phyloP scores from a whole-genome alignment of 129 eudicot species.

The Pittosporum tobira region DNA sequence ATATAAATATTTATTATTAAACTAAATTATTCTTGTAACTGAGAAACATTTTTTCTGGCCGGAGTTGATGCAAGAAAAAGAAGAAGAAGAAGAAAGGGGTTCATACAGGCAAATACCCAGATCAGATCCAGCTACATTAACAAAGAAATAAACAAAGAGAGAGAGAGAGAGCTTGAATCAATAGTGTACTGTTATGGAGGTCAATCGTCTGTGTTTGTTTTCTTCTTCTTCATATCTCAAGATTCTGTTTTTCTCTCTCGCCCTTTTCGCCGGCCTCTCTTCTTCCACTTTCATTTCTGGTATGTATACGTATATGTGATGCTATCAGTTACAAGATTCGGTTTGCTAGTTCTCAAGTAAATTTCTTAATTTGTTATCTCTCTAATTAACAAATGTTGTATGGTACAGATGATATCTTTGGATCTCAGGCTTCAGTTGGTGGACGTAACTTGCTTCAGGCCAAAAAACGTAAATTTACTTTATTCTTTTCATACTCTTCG shows the following conservation, averaged over 20 bases:
- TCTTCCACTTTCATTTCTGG: conserved; percentile 44
- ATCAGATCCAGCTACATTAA: no score
- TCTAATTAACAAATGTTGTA: not conserved
- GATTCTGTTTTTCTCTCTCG: conserved; percentile 20
- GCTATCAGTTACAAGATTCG: not conserved
- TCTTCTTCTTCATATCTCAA: conserved; percentile 15
- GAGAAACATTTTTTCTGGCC: no score
- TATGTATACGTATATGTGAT: conserved; percentile 7
- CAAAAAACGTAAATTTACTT: conserved; percentile 19
- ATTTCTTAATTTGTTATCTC: not conserved
- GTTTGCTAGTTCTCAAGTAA: not conserved
- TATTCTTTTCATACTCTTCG: not conserved
- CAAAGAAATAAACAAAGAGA: no score
- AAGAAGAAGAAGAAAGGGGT: no score
- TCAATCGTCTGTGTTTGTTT: not conserved
- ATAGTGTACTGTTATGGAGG: conserved; percentile 5
- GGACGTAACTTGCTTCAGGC: conserved; percentile 45
- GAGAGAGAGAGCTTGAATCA: not conserved
- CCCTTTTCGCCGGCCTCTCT: conserved; percentile 17
- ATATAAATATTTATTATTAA: no score
- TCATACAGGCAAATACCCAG: no score
- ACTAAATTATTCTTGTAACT: no score
- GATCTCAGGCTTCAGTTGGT: conserved; percentile 30
- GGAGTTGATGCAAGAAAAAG: no score
- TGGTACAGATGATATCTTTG: conserved; percentile 30